Evolutionary conservation across 148 eudicot species (phyloP).

Genomic region (Chenopodium quinoa): DNA sequence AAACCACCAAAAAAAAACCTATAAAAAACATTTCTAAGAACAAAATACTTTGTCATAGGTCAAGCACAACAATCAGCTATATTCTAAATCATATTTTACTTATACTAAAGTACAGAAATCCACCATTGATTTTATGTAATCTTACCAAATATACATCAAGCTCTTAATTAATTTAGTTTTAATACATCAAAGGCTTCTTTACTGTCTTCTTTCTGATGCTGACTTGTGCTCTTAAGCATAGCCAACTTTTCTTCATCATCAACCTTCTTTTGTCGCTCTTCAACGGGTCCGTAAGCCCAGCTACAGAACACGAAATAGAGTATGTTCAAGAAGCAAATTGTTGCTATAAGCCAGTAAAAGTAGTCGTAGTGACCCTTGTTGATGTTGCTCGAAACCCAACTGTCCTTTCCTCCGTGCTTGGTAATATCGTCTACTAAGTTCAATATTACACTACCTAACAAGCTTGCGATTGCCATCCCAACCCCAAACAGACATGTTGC

Average conservation of each 20-base stretch:
- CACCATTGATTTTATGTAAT: slow-evolving; percentile 14
- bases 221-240: slow-evolving; percentile 25
- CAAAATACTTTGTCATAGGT: slow-evolving; percentile 10
- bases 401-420: slow-evolving; percentile 43
- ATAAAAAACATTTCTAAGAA: slow-evolving; percentile 14
- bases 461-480: slow-evolving; percentile 62
- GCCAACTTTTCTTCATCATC: slow-evolving; percentile 32
- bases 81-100: slow-evolving; percentile 16
- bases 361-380: slow-evolving; percentile 73
- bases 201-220: slow-evolving; percentile 25
- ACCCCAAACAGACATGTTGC: slow-evolving; percentile 52
- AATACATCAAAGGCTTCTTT: slow-evolving; percentile 24
- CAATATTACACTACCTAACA: slow-evolving; percentile 57
- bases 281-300: slow-evolving; percentile 77
- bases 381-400: slow-evolving; percentile 70
- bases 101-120: slow-evolving; percentile 5
- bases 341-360: slow-evolving; percentile 70
- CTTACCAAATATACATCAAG: slow-evolving; percentile 15
- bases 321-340: slow-evolving; percentile 54
- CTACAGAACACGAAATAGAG: slow-evolving; percentile 52
- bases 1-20: background rate
- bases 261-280: slow-evolving; percentile 30
- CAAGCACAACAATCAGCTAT: slow-evolving; percentile 28
- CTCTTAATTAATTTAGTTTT: slow-evolving; percentile 13
- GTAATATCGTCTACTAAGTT: slow-evolving; percentile 42